phyloP scores from a whole-genome alignment of 2,329 filamentous ascomycete species.

The Bertia moriformis region DNA sequence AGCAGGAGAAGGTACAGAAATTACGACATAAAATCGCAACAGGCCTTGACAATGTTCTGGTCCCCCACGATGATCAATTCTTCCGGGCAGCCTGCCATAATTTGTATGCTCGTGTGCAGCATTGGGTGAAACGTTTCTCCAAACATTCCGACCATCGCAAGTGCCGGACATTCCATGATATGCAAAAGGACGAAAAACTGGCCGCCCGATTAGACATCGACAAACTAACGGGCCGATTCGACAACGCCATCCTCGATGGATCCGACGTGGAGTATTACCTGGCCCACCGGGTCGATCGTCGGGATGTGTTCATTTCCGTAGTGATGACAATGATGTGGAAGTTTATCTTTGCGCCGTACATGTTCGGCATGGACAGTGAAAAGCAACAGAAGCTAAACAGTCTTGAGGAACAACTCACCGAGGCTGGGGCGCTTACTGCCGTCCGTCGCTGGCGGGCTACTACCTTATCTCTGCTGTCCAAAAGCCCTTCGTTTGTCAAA shows the following conservation, averaged over 20 bases:
- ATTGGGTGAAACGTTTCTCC: constrained; percentile 95
- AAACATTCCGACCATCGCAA: constrained; percentile 90
- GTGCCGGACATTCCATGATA: constrained; percentile 68
- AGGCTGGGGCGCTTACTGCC: constrained; percentile 76
- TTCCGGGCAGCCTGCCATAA: constrained; percentile 89
- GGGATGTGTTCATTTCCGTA: constrained; percentile 96
- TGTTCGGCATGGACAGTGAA: constrained; percentile 96
- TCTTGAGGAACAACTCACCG: constrained; percentile 77
- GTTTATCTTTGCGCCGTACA: constrained; percentile 91
- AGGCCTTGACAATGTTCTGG: constrained; percentile 53
- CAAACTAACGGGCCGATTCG: constrained; percentile 83
- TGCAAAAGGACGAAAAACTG: constrained; percentile 73
- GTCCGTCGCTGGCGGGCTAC: constrained; percentile 95
- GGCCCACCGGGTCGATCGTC: constrained; percentile 69
- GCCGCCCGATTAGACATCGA: constrained; percentile 89
- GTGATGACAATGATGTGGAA: constrained; percentile 99
- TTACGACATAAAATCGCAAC: constrained; percentile 43
- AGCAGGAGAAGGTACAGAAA: constrained; percentile 45
- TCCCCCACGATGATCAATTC: constrained; percentile 77
- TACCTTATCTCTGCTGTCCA: constrained; percentile 76
- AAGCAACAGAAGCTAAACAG: constrained; percentile 95
- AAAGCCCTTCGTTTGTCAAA: constrained; percentile 62
- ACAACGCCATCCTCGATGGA: constrained; percentile 87
- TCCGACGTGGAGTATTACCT: constrained; percentile 84
- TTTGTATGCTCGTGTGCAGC: constrained; percentile 87